phyloP scores from a whole-genome alignment of 768 basidiomycete species.

The Pulveroboletus ravenelii region DNA sequence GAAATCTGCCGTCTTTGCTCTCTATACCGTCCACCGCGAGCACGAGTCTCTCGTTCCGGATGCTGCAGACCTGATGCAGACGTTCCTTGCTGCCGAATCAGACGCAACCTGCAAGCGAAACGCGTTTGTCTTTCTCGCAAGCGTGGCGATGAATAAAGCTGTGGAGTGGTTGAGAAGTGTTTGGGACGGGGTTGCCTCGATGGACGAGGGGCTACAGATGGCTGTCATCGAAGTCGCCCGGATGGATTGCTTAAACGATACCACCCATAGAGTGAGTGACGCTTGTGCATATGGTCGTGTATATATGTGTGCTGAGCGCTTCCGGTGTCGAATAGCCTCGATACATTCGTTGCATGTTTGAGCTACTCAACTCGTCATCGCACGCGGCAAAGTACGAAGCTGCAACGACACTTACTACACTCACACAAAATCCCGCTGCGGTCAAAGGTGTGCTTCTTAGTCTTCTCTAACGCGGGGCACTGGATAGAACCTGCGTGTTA shows the following conservation, averaged over 20 bases:
- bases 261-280: conserved; percentile 67
- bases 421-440: conserved; percentile 94
- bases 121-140: conserved; percentile 90
- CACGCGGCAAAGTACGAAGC: conserved; percentile 98
- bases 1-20: conserved; percentile 93
- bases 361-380: conserved; percentile 82
- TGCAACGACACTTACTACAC: conserved; percentile 86
- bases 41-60: conserved; percentile 95
- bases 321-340: conserved; percentile 52
- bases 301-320: conserved; percentile 3
- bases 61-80: conserved; percentile 91
- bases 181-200: conserved; percentile 72
- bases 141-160: conserved; percentile 83
- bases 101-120: conserved; percentile 97
- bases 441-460: conserved; percentile 66
- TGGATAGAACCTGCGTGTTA: neutral
- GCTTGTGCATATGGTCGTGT: neutral
- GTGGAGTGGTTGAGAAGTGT: conserved; percentile 86
- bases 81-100: conserved; percentile 92
- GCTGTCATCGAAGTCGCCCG: conserved; percentile 91
- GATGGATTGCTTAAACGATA: conserved; percentile 82
- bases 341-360: conserved; percentile 92
- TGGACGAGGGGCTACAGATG: conserved; percentile 96
- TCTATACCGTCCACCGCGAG: conserved; percentile 91
- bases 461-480: neutral